Conservation (phyloP, 345 rosid genomes). For the Pugionium dolabratum region DNA sequence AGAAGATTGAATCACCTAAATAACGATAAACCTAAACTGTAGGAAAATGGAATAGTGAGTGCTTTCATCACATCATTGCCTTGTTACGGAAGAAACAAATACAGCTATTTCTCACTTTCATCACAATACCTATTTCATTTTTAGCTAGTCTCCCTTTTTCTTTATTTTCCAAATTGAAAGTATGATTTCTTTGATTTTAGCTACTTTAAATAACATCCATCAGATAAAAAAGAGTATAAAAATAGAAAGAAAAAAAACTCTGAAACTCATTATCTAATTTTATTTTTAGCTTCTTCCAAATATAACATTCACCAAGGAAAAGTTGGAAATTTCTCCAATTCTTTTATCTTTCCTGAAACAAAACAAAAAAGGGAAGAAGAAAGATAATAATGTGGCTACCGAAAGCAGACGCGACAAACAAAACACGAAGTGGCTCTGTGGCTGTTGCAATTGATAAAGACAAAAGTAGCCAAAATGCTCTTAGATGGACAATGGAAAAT, state of each 20-base stretch:
- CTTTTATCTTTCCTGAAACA: not conserved
- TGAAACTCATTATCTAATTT: slow-evolving; percentile 12
- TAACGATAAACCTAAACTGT: slow-evolving; percentile 28
- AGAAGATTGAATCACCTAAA: slow-evolving; percentile 25
- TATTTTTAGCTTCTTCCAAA: not conserved
- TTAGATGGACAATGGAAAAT: slow-evolving; percentile 79
- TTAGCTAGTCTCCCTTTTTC: too few relatives aligned
- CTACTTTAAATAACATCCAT: slow-evolving; percentile 21
- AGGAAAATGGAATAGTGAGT: not conserved
- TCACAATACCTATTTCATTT: not conserved
- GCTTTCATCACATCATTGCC: slow-evolving; percentile 25
- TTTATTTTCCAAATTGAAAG: too few relatives aligned
- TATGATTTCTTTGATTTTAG: too few relatives aligned
- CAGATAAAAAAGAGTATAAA: not conserved
- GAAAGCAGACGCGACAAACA: slow-evolving; percentile 37
- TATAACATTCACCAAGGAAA: slow-evolving; percentile 17
- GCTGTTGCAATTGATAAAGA: slow-evolving; percentile 85
- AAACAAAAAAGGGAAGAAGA: not conserved
- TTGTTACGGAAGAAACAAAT: slow-evolving; percentile 60
- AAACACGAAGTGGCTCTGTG: slow-evolving; percentile 52
- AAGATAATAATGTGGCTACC: slow-evolving; percentile 47
- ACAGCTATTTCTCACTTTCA: slow-evolving; percentile 21
- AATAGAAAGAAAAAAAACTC: slow-evolving; percentile 9
- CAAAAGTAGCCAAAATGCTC: slow-evolving; percentile 75
- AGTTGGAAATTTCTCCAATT: slow-evolving; percentile 14